Evolutionary conservation across 805 yeast genomes (phyloP).

Genomic region (Candida awuae): DNA sequence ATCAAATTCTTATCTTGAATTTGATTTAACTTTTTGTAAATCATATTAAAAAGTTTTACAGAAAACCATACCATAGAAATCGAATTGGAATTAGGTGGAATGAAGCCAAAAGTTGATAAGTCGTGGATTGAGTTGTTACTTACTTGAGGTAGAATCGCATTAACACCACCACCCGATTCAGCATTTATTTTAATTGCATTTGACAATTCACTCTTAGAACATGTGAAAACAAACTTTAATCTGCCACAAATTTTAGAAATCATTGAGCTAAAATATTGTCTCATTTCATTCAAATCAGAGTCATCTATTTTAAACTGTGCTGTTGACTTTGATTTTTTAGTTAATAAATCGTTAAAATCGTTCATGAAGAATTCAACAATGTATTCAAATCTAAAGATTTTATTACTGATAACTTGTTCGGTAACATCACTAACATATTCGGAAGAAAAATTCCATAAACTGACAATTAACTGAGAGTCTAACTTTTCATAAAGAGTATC

Average conservation of each 20-base stretch:
- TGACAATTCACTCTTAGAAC: constrained; percentile 33
- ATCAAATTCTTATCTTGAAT: constrained; percentile 36
- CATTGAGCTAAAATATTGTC: constrained; percentile 22
- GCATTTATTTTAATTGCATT: constrained; percentile 14
- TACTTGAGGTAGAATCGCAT: constrained; percentile 5
- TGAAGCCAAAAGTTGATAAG: constrained; percentile 37
- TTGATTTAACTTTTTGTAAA: constrained; percentile 28
- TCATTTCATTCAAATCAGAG: constrained; percentile 35
- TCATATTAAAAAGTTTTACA: constrained; percentile 36
- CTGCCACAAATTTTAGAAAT: constrained; percentile 24
- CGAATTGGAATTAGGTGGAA: constrained; percentile 60
- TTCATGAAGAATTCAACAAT: constrained; percentile 46
- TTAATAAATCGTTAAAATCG: constrained; percentile 26
- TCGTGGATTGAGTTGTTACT: constrained; percentile 9
- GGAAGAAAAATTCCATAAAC: constrained; percentile 49
- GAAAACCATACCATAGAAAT: constrained; percentile 49
- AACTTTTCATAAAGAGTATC: constrained; percentile 21
- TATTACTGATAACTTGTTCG: constrained; percentile 27
- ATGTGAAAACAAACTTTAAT: constrained; percentile 22
- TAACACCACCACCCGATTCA: constrained; percentile 2
- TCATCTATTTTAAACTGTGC: constrained; percentile 32
- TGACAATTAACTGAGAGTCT: constrained; percentile 49
- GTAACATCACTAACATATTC: constrained; percentile 32
- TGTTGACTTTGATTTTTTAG: constrained; percentile 21
- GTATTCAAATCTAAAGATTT: constrained; percentile 45